Conservation (phyloP, 805 yeast genomes). For the Zygosaccharomyces bisporus region DNA sequence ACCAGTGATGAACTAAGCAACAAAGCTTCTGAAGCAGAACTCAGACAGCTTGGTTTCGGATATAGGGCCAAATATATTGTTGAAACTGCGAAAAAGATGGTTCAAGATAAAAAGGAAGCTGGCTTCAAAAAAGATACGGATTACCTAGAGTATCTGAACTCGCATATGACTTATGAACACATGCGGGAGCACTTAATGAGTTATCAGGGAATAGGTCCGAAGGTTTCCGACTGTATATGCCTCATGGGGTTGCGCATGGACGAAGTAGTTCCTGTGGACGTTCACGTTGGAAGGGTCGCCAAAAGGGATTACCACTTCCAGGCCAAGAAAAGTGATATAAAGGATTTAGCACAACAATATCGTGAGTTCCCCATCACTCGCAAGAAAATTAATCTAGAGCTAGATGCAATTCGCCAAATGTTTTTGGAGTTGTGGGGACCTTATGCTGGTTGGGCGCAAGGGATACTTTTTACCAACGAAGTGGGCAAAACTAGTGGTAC, state of each 20-base stretch:
- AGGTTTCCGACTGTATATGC: constrained; percentile 95
- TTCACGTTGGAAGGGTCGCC: constrained; percentile 90
- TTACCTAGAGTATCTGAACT: constrained; percentile 37
- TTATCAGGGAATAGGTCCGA: constrained; percentile 91
- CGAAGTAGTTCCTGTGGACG: constrained; percentile 90
- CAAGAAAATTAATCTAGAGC: constrained; percentile 34
- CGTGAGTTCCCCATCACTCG: constrained; percentile 26
- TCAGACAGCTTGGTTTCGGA: constrained; percentile 64
- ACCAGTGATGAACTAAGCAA: constrained; percentile 48
- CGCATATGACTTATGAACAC: constrained; percentile 41
- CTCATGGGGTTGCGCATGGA: constrained; percentile 65
- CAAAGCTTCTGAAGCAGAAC: constrained; percentile 41
- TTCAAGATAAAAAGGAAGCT: constrained; percentile 29
- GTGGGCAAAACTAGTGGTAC: constrained; percentile 71
- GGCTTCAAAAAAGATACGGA: constrained; percentile 31
- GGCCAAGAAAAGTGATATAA: constrained; percentile 32
- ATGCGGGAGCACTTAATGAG: constrained; percentile 44
- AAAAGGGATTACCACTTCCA: constrained; percentile 66
- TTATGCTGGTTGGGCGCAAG: constrained; percentile 98
- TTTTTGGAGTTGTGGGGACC: constrained; percentile 76
- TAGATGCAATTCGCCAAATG: constrained; percentile 50
- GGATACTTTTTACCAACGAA: constrained; percentile 87
- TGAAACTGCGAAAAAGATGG: constrained; percentile 63
- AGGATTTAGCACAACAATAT: constrained; percentile 30
- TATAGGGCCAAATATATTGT: constrained; percentile 87